Base-by-base conservation (phyloP, 805 yeast species). In the Kuraishia floccosa region DNA sequence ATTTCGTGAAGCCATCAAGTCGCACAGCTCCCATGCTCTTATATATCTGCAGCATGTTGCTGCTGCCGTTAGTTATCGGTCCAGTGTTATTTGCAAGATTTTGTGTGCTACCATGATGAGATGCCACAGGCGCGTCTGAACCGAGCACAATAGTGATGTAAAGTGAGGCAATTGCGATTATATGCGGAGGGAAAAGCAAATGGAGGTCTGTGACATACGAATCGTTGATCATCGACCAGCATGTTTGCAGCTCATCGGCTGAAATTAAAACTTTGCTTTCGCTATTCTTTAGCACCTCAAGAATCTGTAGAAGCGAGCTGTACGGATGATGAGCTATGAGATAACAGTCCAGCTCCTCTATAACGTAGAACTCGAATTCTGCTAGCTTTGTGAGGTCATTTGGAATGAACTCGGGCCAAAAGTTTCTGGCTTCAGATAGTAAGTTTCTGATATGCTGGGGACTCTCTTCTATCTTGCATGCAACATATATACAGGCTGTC, bases 361-460 rank as follows among this genome's bases (percentile, higher is more conserved):
- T 76, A 27, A 91, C 52, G 48, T 89, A 91, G 50, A 91, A 91
- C 54, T 91, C 98, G 55, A 93, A 83, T 49, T 91, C 97, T 1
- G 97, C 96, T 11, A 91, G 63, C 46, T 83, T 84, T 18, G 94
- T 79, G 12, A 86, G 72, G 50, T 89, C 97, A 35, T 81, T 85
- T 0, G 96, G 94, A 23, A 89, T 78, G 44, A 76, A 84, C 46
- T 87, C 96, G 0, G 97, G 96, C 97, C 97, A 89, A 24, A 85
- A 56, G 24, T 78, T 78, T 32, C 95, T 58, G 2, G 96, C 91
- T 48, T 89, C 97, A 13, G 76, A 65, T 15, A 84, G 71, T 7
- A 91, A 66, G 1, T 87, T 72, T 33, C 96, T 58, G 7, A 91
- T 85, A 48, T 91, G 96, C 46, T 82, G 94, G 1, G 98, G 97